A percentile compares a stretch with the other conserved stretches of the same genome.
Conservation (phyloP, 2,329 filamentous ascomycete genomes). For the Fonsecaea nubica region DNA sequence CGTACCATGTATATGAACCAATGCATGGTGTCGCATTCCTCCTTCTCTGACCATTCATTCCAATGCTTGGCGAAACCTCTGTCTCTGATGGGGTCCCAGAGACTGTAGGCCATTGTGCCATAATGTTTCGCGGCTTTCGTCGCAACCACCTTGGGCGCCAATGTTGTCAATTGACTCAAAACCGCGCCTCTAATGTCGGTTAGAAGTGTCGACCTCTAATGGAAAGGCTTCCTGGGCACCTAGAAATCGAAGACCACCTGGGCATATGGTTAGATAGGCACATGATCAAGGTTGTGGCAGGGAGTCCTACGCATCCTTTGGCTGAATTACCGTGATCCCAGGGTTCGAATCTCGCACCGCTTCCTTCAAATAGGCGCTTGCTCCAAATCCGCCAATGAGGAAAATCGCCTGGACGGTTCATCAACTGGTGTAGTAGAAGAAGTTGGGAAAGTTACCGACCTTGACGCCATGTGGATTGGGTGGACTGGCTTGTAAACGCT, state of each 20-base stretch:
- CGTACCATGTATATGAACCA: neutral
- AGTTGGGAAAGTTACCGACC: neutral
- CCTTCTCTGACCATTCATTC: neutral
- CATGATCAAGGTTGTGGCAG: neutral
- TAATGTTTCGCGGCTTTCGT: neutral
- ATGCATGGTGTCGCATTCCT: neutral
- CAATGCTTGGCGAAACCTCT: neutral
- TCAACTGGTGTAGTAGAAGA: neutral
- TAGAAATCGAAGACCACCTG: neutral
- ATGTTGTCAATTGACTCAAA: neutral
- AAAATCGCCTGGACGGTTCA: constrained; percentile 2
- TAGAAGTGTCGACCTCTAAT: no score
- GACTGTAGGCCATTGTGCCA: neutral
- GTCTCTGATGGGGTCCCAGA: neutral
- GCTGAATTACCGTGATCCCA: neutral
- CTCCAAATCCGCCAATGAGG: constrained; percentile 2
- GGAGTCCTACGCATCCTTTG: constrained; percentile 5
- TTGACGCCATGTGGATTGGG: neutral
- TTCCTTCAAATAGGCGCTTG: neutral
- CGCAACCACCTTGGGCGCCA: neutral
- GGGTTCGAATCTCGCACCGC: neutral
- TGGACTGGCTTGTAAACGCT: neutral
- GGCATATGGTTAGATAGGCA: neutral
- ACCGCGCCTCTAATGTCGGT: neutral
- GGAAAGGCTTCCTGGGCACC: neutral